A percentile compares a stretch with the other conserved stretches of the same genome.
phyloP scores from a whole-genome alignment of 805 yeast genomes.

The Hanseniaspora lindneri region DNA sequence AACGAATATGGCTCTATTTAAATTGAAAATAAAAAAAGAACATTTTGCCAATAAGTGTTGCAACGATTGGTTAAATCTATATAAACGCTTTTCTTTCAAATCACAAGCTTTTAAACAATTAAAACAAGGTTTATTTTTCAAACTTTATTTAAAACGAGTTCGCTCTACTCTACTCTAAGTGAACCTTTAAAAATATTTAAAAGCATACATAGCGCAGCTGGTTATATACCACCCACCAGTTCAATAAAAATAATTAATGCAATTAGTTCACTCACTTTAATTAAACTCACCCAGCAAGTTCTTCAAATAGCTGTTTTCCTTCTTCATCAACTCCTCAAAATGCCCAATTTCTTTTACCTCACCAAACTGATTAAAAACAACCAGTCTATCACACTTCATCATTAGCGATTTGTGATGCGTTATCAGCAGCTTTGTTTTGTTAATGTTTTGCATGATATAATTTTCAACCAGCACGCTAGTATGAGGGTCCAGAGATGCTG shows the following conservation, averaged over 20 bases:
- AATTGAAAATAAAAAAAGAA: neutral
- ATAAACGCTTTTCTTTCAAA: too few species aligned
- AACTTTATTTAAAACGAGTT: too few species aligned
- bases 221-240: too few species aligned
- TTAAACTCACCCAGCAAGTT: neutral
- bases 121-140: too few species aligned
- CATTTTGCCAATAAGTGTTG: neutral
- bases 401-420: conserved; percentile 67
- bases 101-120: too few species aligned
- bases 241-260: too few species aligned
- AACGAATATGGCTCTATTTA: conserved; percentile 13
- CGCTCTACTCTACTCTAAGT: too few species aligned
- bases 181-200: too few species aligned
- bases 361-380: conserved; percentile 41
- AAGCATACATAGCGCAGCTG: too few species aligned
- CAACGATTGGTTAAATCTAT: too few species aligned
- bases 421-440: conserved; percentile 38
- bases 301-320: conserved; percentile 13
- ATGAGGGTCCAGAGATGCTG: conserved; percentile 69
- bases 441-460: conserved; percentile 32
- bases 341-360: conserved; percentile 36
- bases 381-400: conserved; percentile 40
- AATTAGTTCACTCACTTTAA: too few species aligned
- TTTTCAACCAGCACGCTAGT: conserved; percentile 42
- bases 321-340: conserved; percentile 24